Evolutionary conservation across 1,284 basidiomycete species (phyloP).

Genomic region (Gymnopus androsaceus): DNA sequence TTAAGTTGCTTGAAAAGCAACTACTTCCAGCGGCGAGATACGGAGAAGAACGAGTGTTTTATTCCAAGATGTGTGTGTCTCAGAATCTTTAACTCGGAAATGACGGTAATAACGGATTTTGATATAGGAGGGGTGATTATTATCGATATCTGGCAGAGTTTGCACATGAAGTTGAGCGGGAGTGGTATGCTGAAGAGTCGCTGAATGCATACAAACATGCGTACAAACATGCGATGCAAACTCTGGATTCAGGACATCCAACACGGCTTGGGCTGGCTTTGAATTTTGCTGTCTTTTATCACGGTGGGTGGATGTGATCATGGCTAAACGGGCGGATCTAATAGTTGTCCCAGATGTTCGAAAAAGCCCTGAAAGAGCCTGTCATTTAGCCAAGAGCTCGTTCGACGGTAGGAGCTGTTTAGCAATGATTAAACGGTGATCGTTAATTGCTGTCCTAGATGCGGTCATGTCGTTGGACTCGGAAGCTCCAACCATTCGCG

Average conservation of each 20-base stretch:
- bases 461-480: slow-evolving; percentile 28
- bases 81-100: slow-evolving; percentile 11
- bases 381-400: slow-evolving; percentile 82
- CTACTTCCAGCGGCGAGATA: slow-evolving; percentile 56
- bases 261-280: slow-evolving; percentile 87
- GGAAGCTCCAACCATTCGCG: slow-evolving; percentile 49
- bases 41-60: slow-evolving; percentile 70
- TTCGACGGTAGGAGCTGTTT: too few relatives aligned
- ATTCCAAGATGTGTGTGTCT: slow-evolving; percentile 60
- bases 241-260: slow-evolving; percentile 62
- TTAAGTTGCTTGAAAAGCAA: slow-evolving; percentile 52
- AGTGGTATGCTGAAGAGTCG: slow-evolving; percentile 51
- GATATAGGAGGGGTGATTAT: slow-evolving; percentile 65
- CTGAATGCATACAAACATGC: slow-evolving; percentile 67
- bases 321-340: not conserved
- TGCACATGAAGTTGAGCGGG: slow-evolving; percentile 49
- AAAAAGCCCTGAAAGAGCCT: slow-evolving; percentile 89
- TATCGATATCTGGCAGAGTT: slow-evolving; percentile 71
- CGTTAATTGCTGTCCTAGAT: slow-evolving; percentile 54
- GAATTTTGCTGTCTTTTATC: slow-evolving; percentile 97
- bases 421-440: too few relatives aligned
- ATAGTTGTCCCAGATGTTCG: slow-evolving; percentile 59
- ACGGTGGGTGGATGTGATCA: slow-evolving; percentile 46
- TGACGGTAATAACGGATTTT: slow-evolving; percentile 5
- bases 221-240: slow-evolving; percentile 62